Evolutionary conservation across 768 basidiomycete genomes (phyloP), one percentile per base, ranked within the genome.

Genomic region (Cubamyces lactineus): DNA sequence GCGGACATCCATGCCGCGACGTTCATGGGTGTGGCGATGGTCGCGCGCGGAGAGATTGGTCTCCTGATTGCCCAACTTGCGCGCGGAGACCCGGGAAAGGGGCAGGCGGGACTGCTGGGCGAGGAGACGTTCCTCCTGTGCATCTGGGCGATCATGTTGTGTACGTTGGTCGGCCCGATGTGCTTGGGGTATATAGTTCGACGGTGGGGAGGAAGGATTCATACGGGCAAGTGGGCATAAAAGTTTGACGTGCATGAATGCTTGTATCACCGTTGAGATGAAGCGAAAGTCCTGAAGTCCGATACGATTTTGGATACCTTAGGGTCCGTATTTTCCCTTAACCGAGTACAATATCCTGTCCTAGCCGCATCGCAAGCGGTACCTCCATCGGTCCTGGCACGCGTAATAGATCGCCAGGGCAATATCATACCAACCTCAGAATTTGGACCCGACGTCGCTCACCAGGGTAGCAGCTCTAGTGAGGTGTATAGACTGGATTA

Each of bases 1-100:
- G 39, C 49, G 17, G 55, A 63, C 7, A 26, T 61, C 13, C 62
- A 57, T 5, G 58, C 68, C 12, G 68, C 68, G 4, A 51, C 53
- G 7, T 68, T 71, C 62, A 67, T 70, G 38, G 69, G 67, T 56
- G 51, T 84, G 3, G 86, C 85, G 0, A 84, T 89, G 81, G 81
- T 88, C 39, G 82, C 87, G 0, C 79, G 88, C 2, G 88, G 88
- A 1, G 87, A 89, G 71, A 87, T 89, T 26, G 86, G 85, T 13
- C 76, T 89, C 49, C 82, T 87, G 34, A 81, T 88, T 30, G 82
- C 84, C 39, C 76, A 83, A 58, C 73, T 83, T 19, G 76, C 77
- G 0, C 67, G 72, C 28, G 56, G 52, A 17, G 62, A 63, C 8
- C 7, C 52, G 24, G 12, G 8, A 5, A 21, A 21, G 50, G 41